These are phyloP conservation scores for Vitis rotundifolia DNA, from an alignment of 164 flowering plant genomes.

Conservation along the genomic window DNA sequence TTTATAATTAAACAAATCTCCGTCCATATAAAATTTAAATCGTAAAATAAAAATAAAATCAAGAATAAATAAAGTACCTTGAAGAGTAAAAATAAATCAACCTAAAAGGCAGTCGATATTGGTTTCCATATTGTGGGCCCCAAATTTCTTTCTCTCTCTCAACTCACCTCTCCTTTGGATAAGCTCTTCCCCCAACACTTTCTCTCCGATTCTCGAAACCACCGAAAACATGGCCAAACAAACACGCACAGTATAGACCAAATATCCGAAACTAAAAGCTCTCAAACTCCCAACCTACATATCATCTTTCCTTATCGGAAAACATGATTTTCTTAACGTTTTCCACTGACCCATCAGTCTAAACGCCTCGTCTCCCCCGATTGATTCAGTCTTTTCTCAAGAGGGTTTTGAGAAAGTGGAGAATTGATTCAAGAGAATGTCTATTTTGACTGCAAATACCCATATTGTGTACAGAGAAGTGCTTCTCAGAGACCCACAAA, in stretches of 20 bases:
- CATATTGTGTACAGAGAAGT: slow-evolving; percentile 49
- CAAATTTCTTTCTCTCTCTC: neutral
- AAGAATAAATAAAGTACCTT: no score
- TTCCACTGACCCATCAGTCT: neutral
- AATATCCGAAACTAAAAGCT: no score
- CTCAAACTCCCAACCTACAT: no score
- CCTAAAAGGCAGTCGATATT: no score
- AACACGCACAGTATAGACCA: no score
- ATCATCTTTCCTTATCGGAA: no score
- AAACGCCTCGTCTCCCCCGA: neutral
- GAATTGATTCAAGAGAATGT: slow-evolving; percentile 34
- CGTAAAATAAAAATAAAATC: no score
- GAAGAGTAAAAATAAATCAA: no score
- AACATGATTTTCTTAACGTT: no score
- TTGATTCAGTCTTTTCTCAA: neutral
- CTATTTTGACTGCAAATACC: slow-evolving; percentile 61
- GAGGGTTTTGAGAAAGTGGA: neutral
- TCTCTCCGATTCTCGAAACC: neutral
- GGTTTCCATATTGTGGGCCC: slow-evolving; percentile 1
- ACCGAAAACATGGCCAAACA: no score
- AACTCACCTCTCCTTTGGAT: slow-evolving; percentile 18
- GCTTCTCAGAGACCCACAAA: slow-evolving; percentile 29
- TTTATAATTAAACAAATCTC: no score
- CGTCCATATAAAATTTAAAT: no score
- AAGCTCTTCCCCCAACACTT: slow-evolving; percentile 5